Conservation (phyloP, 257 asterid species). For the Cordia subcordata region DNA sequence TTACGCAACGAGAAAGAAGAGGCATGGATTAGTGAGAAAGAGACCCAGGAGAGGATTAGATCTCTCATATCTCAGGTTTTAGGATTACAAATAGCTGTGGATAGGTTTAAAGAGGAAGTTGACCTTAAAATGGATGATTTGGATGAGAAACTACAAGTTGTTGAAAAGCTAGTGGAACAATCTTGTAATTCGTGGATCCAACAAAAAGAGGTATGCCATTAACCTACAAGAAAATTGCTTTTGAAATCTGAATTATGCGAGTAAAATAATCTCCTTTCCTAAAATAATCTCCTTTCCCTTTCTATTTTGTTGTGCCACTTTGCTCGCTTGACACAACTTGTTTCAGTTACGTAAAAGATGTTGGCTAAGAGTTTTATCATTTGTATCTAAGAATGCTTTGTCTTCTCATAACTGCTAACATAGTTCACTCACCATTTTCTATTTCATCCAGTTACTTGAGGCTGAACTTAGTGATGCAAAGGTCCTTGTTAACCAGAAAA, state of each 20-base stretch:
- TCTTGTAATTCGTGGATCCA: slow-evolving; percentile 53
- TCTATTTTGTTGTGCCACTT: not conserved
- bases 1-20: slow-evolving; percentile 56
- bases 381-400: too few relatives aligned
- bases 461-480: slow-evolving; percentile 76
- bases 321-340: not conserved
- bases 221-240: not conserved
- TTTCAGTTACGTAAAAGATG: not conserved
- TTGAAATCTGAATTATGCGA: not conserved
- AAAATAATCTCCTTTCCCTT: not conserved
- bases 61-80: slow-evolving; percentile 39
- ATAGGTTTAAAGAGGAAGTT: slow-evolving; percentile 49
- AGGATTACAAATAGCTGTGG: slow-evolving; percentile 45
- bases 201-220: slow-evolving; percentile 59
- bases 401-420: too few relatives aligned
- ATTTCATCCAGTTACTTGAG: slow-evolving; percentile 54
- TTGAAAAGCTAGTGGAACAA: slow-evolving; percentile 45
- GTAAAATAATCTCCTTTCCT: not conserved
- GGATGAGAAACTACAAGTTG: slow-evolving; percentile 46
- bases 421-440: too few relatives aligned
- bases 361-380: not conserved
- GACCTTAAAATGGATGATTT: slow-evolving; percentile 38
- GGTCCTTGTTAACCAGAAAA: slow-evolving; percentile 69
- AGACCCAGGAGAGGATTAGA: slow-evolving; percentile 41
- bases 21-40: slow-evolving; percentile 45